A percentile compares a stretch with the other conserved stretches of the same genome.
Evolutionary conservation across 768 basidiomycete genomes (phyloP).

Genomic region (Hygrophorus russula): DNA sequence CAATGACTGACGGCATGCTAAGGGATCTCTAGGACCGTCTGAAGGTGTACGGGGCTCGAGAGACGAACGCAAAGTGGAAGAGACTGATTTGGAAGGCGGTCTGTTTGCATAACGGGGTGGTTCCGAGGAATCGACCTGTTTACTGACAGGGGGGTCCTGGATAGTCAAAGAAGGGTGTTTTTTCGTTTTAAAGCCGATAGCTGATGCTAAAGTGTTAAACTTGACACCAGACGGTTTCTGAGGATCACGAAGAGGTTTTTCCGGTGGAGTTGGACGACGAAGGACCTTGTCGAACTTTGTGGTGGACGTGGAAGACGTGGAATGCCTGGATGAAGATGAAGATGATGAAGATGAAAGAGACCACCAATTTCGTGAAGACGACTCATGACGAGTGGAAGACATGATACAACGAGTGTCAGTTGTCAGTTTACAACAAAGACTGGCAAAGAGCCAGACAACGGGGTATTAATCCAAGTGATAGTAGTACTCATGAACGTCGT

Average conservation of each 20-base stretch:
- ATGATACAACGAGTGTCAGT: too few species aligned
- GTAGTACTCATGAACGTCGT: too few species aligned
- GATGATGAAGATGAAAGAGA: conserved; percentile 25
- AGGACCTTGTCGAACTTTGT: conserved; percentile 14
- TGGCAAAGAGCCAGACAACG: too few species aligned
- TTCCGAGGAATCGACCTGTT: conserved; percentile 11
- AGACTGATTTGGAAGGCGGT: conserved; percentile 42
- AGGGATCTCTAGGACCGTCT: conserved; percentile 28
- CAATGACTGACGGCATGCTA: conserved; percentile 33
- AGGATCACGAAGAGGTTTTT: conserved; percentile 19
- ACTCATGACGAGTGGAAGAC: conserved; percentile 14
- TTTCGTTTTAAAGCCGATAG: conserved; percentile 55
- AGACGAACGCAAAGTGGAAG: conserved; percentile 43
- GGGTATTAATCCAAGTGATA: too few species aligned
- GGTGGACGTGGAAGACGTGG: conserved; percentile 11
- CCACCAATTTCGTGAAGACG: conserved; percentile 35
- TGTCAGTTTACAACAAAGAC: too few species aligned
- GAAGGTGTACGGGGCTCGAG: conserved; percentile 42
- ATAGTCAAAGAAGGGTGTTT: conserved; percentile 43
- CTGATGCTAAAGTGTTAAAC: conserved; percentile 46
- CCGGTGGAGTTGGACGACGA: conserved; percentile 15
- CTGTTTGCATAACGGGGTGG: conserved; percentile 21
- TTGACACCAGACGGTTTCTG: conserved; percentile 22
- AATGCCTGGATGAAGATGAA: conserved; percentile 20
- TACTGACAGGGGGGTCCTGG: conserved; percentile 29